Evolutionary conservation across 345 rosid species (phyloP).

Genomic region (Brassica rapa): DNA sequence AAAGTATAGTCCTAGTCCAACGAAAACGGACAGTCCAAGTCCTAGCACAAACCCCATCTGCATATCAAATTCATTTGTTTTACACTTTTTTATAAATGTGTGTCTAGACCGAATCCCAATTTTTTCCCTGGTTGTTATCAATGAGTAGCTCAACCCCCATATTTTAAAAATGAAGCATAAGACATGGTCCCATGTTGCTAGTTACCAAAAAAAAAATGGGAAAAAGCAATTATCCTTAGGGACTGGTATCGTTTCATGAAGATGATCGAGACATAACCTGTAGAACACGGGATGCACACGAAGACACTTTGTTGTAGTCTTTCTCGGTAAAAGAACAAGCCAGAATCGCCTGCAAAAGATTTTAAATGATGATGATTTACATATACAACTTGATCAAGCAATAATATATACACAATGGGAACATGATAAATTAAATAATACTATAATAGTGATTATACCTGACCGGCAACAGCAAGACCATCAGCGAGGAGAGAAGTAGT

Average conservation of each 20-base stretch:
- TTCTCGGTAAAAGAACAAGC: constrained; percentile 90
- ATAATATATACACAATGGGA: not conserved
- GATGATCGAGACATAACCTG: constrained; percentile 49
- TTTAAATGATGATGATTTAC: not conserved
- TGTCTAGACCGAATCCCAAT: not conserved
- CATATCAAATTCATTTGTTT: constrained; percentile 15
- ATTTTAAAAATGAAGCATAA: too few species aligned
- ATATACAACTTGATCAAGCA: not conserved
- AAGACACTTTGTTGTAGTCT: constrained; percentile 65
- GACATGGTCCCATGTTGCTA: too few species aligned
- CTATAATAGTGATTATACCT: constrained; percentile 48
- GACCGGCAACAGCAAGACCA: constrained; percentile 96
- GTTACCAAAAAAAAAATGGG: too few species aligned
- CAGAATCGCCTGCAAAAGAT: constrained; percentile 63
- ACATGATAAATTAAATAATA: not conserved
- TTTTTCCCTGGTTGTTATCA: too few species aligned
- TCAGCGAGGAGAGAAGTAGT: constrained; percentile 96
- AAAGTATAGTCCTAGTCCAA: constrained; percentile 71
- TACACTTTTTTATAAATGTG: not conserved
- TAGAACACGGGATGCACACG: constrained; percentile 65
- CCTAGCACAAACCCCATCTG: constrained; percentile 88
- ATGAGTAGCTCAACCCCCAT: too few species aligned
- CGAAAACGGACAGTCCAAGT: constrained; percentile 64
- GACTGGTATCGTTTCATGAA: not conserved
- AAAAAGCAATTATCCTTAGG: too few species aligned